phyloP scores from a whole-genome alignment of 2,329 filamentous ascomycete genomes.

The Trichothecium sympodiale region DNA sequence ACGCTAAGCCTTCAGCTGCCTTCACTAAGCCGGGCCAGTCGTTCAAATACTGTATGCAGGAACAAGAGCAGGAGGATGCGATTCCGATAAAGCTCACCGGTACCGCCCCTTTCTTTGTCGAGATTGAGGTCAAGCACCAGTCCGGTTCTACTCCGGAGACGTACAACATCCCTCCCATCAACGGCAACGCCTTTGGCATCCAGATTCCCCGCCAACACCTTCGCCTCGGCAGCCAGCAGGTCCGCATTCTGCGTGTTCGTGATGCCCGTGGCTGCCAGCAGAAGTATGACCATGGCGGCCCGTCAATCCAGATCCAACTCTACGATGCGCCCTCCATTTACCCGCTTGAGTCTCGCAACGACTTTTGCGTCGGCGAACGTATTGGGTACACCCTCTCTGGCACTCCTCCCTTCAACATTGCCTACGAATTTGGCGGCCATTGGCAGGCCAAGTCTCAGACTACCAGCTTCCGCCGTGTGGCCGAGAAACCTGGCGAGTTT shows the following conservation, averaged over 20 bases:
- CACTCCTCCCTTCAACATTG: slow-evolving; percentile 82
- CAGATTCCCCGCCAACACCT: slow-evolving; percentile 76
- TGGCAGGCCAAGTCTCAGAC: slow-evolving; percentile 70
- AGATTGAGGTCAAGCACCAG: slow-evolving; percentile 89
- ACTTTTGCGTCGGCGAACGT: slow-evolving; percentile 94
- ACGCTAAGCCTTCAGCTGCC: slow-evolving; percentile 68
- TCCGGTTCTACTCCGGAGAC: slow-evolving; percentile 69
- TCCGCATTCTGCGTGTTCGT: slow-evolving; percentile 81
- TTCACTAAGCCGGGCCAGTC: slow-evolving; percentile 84
- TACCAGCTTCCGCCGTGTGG: slow-evolving; percentile 85
- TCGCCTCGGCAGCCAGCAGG: slow-evolving; percentile 77
- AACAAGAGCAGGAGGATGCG: slow-evolving; percentile 68
- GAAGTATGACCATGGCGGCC: slow-evolving; percentile 57
- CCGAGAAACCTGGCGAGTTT: slow-evolving; percentile 83
- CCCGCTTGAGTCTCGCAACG: slow-evolving; percentile 68
- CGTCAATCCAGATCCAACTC: slow-evolving; percentile 80
- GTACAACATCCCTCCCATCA: slow-evolving; percentile 71
- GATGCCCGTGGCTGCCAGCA: slow-evolving; percentile 80
- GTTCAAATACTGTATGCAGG: slow-evolving; percentile 89
- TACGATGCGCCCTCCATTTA: slow-evolving; percentile 90
- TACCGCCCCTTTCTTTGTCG: slow-evolving; percentile 76
- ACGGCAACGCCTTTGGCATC: slow-evolving; percentile 62
- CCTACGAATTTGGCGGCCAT: slow-evolving; percentile 76
- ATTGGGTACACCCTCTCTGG: slow-evolving; percentile 88
- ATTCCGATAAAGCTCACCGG: slow-evolving; percentile 83